Conservation (phyloP, 2,329 filamentous ascomycete species). For the Aureobasidium musti region DNA sequence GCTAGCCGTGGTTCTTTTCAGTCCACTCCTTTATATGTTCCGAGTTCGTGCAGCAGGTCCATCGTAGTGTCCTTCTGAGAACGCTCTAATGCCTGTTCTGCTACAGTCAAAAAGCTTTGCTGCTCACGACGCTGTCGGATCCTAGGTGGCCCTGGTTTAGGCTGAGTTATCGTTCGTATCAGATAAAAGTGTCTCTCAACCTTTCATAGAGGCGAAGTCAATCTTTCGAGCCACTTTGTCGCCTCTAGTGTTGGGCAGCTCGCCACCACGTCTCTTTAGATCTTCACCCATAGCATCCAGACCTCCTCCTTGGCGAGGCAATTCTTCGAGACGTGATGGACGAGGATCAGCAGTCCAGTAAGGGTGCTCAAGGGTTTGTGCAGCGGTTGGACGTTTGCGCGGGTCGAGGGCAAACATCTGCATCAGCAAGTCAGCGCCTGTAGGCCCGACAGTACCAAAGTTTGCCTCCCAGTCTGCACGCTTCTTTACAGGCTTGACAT, state of each 20-base stretch:
- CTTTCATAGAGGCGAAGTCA: conserved; percentile 64
- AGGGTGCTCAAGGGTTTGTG: conserved; percentile 73
- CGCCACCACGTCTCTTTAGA: conserved; percentile 72
- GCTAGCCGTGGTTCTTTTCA: background rate
- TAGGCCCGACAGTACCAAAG: conserved; percentile 77
- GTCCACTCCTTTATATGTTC: background rate
- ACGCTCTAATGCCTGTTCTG: background rate
- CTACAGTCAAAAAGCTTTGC: background rate
- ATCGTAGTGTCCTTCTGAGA: background rate
- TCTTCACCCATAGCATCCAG: conserved; percentile 78
- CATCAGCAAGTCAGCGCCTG: conserved; percentile 86
- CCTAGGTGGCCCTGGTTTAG: background rate
- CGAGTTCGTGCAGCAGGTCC: background rate
- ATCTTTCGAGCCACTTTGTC: conserved; percentile 81
- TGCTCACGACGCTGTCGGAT: background rate
- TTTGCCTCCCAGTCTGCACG: conserved; percentile 71
- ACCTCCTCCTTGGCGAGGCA: conserved; percentile 75
- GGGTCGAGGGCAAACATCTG: conserved; percentile 84
- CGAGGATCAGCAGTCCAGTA: conserved; percentile 86
- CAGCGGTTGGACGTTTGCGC: conserved; percentile 75
- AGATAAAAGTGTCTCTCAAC: conserved; percentile 35
- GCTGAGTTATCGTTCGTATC: background rate
- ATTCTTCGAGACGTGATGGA: conserved; percentile 76
- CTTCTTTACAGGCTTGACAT: conserved; percentile 60
- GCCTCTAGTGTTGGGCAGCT: conserved; percentile 65